Evolutionary conservation across 2,329 filamentous ascomycete genomes (phyloP), one percentile per base, ranked within the genome.

Genomic region (Fusarium sp.): DNA sequence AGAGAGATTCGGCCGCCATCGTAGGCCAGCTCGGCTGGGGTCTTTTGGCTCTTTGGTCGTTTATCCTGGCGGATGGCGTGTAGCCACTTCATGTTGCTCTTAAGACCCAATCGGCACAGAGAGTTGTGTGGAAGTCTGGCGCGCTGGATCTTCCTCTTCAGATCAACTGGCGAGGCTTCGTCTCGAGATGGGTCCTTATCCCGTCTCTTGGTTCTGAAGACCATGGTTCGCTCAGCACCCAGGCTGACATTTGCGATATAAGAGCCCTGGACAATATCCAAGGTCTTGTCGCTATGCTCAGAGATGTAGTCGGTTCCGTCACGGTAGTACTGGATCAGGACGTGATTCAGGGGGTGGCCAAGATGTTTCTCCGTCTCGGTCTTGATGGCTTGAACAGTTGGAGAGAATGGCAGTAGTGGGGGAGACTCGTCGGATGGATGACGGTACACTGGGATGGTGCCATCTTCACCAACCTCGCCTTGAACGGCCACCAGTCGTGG

Each of bases 261-360:
- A 27, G 94, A 97, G 6, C 88, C 91, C 30, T 89, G 90, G 14
- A 91, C 92, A 66, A 99, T 97, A 81, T 99, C 97, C 27, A 99
- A 87, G 0, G 96, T 98, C 84, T 99, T 99, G 82, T 99, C 97
- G 43, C 95, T 97, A 80, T 99, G 97, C 81, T 99, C 97, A 1
- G 94, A 97, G 72, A 99, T 99, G 81, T 95, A 95, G 83, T 99
- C 97, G 57, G 90, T 91, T 4, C 96, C 94, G 76, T 89, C 89
- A n/a, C 97, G 94, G 80, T 99, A 99, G 67, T 95, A 90, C 80
- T 99, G 97, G 54, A 99, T 97, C 57, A 99, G 85, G 1, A 92
- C 95, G 81, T 99, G 97, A 79, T 99, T 99, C 48, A 99, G 84
- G 1, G 90, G 85, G 78, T 98, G 97, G 0, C 94, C 93, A 2